Base-by-base conservation (phyloP, 2,329 filamentous ascomycete species). In the Phoma sp. region DNA sequence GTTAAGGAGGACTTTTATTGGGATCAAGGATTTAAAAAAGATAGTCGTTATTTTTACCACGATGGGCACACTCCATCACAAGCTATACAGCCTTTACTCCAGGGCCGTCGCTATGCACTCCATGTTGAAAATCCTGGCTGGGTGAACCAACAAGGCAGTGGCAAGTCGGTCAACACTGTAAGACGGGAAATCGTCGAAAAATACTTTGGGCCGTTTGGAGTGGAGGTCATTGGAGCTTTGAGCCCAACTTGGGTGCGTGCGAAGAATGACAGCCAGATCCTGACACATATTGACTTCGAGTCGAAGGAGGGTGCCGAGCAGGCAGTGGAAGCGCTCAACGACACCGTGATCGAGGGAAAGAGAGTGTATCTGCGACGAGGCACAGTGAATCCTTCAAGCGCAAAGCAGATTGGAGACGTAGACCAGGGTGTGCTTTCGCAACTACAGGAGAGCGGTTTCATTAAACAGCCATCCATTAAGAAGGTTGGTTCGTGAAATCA, bases 241-340 rank as follows among this genome's bases (percentile, higher is more conserved):
- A n/a, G 39, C 13, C 46, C 48, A 2, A 61, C 60, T 40, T 57
- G 43, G 17, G 61, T 58, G 2, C 48, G 58, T 3, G 50, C 32
- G 9, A 55, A 55, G 17, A 9, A 19, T 10, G n/a, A 43, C 2
- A 57, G 58, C 12, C 60, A 57, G n/a, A 38, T 64, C 36, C 33
- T 69, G 9, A 58, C 59, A 46, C 43, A 50, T 22, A 47, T 69
- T 6, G 68, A 71, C 31, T 69, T 71, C 31, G 38, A 27, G n/a
- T 64, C 68, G 4, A 69, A 62, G 29, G 51, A 63, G 10, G 65
- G 62, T 29, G 65, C 65, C 2, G 60, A 67, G 1, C 44, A 55
- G 8, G 68, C 65, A 27, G 46, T 60, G 2, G 29, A 47, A 7
- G 57, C 62, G 2, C 37, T 64, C 5, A 33, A 68, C 36, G 38